Evolutionary conservation across 1,284 basidiomycete species (phyloP).

Genomic region (Pisolithus thermaeus): DNA sequence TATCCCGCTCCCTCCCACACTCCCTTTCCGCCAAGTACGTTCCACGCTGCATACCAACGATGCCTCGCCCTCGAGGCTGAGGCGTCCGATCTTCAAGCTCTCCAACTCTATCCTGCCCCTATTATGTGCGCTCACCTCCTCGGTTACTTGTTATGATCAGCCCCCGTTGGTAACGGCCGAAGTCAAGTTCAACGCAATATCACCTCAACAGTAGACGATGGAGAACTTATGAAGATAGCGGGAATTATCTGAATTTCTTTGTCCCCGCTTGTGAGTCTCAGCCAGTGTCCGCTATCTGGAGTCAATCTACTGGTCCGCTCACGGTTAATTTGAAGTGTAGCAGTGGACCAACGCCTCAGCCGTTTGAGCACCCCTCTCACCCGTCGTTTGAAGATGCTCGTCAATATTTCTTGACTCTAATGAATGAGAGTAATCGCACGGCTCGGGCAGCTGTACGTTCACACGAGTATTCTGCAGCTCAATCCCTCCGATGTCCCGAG

Average conservation of each 20-base stretch:
- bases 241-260: no score
- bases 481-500: background rate
- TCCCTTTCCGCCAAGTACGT: no score
- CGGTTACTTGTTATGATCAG: background rate
- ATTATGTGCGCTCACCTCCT: background rate
- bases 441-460: background rate
- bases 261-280: no score
- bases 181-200: background rate
- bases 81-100: background rate
- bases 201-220: background rate
- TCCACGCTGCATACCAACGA: no score
- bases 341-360: background rate
- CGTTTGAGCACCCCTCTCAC: background rate
- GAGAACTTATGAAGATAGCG: no score
- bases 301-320: background rate
- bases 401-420: background rate
- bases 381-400: background rate
- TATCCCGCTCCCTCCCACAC: no score
- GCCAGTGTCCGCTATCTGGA: no score
- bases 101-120: background rate
- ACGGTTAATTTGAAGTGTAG: background rate
- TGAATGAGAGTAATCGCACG: background rate
- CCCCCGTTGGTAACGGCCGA: background rate
- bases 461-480: no score
- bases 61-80: background rate